These are phyloP conservation scores for Dothidotthia symphoricarpi DNA, from an alignment of 2,329 filamentous ascomycete genomes.

Conservation along the genomic window DNA sequence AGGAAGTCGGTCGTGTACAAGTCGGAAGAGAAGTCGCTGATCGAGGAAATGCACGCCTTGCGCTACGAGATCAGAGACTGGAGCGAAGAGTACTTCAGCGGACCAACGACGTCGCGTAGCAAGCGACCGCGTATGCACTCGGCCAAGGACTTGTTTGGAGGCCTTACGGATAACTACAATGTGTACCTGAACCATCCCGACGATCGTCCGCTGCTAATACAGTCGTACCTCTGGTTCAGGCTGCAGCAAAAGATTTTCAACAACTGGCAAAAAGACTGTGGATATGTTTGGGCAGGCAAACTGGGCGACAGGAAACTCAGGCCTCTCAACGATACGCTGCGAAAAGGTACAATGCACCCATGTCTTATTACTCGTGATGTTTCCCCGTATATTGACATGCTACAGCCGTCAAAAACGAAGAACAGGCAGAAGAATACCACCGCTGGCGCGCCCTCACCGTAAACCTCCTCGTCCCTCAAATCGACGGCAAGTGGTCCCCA, in stretches of 20 bases:
- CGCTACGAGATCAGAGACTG: conserved; percentile 38
- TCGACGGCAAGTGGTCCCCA: conserved; percentile 39
- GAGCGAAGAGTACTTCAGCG: conserved; percentile 39
- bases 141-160: conserved; percentile 34
- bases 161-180: conserved; percentile 35
- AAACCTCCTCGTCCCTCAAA: conserved; percentile 38
- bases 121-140: conserved; percentile 35
- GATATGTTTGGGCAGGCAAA: conserved; percentile 41
- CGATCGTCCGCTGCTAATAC: conserved; percentile 38
- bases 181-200: conserved; percentile 33
- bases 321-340: conserved; percentile 37
- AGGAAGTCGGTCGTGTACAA: conserved; percentile 31
- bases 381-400: conserved; percentile 8
- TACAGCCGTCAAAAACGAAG: conserved; percentile 39
- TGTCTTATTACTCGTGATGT: conserved; percentile 1
- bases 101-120: conserved; percentile 24
- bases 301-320: conserved; percentile 40
- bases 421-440: conserved; percentile 39
- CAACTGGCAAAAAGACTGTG: conserved; percentile 36
- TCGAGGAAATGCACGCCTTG: conserved; percentile 36
- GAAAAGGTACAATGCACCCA: conserved; percentile 32
- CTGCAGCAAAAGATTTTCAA: conserved; percentile 41
- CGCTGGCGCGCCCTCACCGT: conserved; percentile 38
- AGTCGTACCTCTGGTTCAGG: conserved; percentile 38
- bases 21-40: conserved; percentile 38